These are phyloP conservation scores for Candida ascalaphidarum DNA, from an alignment of 805 yeast species.

Conservation along the genomic window DNA sequence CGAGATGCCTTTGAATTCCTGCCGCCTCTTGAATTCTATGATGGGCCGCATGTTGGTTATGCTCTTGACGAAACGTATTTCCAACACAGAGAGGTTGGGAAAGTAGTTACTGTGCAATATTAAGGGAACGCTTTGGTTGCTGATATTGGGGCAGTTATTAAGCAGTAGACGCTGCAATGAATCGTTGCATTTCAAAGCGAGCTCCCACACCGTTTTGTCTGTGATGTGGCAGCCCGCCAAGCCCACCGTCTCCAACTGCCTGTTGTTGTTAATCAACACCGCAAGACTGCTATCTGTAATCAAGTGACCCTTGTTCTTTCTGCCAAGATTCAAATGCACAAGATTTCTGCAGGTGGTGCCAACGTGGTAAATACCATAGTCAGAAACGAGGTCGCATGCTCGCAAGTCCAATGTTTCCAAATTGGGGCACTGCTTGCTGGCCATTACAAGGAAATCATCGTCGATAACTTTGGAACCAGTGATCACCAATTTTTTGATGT, in stretches of 20 bases:
- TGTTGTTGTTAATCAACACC: conserved; percentile 47
- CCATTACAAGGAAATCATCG: conserved; percentile 46
- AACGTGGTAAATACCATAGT: conserved; percentile 63
- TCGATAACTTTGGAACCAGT: conserved; percentile 65
- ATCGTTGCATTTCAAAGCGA: conserved; percentile 45
- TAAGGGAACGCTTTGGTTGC: conserved; percentile 52
- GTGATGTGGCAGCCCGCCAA: conserved; percentile 81
- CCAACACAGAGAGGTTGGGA: conserved; percentile 57
- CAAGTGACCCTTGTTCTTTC: conserved; percentile 58
- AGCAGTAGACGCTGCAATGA: conserved; percentile 59
- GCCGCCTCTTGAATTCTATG: conserved; percentile 57
- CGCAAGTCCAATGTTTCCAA: conserved; percentile 66
- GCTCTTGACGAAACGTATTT: conserved; percentile 54
- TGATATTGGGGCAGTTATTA: conserved; percentile 58
- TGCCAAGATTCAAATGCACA: conserved; percentile 64
- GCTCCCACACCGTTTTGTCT: conserved; percentile 74
- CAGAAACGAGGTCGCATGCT: conserved; percentile 75
- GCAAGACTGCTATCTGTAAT: conserved; percentile 66
- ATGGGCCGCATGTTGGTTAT: conserved; percentile 55
- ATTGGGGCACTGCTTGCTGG: conserved; percentile 49
- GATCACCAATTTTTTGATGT: conserved; percentile 39
- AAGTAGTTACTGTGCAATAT: conserved; percentile 26
- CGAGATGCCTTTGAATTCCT: conserved; percentile 33
- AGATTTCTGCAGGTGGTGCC: conserved; percentile 53
- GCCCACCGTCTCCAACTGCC: conserved; percentile 59